Base-by-base conservation (phyloP, 345 rosid genomes). In the Hibiscus tridactylites region DNA sequence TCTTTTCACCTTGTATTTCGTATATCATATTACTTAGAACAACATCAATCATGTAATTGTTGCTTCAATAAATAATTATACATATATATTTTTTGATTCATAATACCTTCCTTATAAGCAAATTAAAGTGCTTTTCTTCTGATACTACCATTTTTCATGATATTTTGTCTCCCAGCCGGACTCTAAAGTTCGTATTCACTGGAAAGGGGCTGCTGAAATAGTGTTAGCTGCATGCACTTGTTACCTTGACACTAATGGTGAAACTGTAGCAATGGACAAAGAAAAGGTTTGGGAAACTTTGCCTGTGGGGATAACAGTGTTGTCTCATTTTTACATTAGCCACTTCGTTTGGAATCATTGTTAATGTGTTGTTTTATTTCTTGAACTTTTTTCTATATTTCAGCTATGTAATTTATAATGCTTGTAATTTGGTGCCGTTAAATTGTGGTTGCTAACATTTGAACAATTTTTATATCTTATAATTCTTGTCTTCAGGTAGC, bases 171-270 rank as follows among this genome's bases (percentile, higher is more conserved):
- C 64, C 54, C 84, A 92, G 99, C 56, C 83, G 24, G 87, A 88
- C 79, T 85, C 87, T 28, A 73, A 83, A 76, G 91, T 95, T 74
- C 90, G 60, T 71, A 82, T 95, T 85, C 89, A 95, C 76, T 95
- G 98, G 99, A 95, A 95, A 84, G 99, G 99, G 12, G 99, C 97
- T 59, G 99, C 99, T 15, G 99, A 95, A 87, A 89, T 95, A 78
- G 89, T 92, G 73, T 81, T 95, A 78, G 82, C 86, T 56, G 90
- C 91, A 37, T 95, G 99, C 76, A 77, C 92, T 15, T 64, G 71
- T 58, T 95, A 84, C 82, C 78, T 89, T 76, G 90, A 90, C 74
- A 68, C 81, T 71, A 81, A 81, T 74, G 92, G 82, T 71, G 60
- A 61, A 44, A 21, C 73, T 79, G 82, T 84, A 60, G 68, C 83